phyloP scores from a whole-genome alignment of 2,329 filamentous ascomycete species.

The Lecanosticta acicola region DNA sequence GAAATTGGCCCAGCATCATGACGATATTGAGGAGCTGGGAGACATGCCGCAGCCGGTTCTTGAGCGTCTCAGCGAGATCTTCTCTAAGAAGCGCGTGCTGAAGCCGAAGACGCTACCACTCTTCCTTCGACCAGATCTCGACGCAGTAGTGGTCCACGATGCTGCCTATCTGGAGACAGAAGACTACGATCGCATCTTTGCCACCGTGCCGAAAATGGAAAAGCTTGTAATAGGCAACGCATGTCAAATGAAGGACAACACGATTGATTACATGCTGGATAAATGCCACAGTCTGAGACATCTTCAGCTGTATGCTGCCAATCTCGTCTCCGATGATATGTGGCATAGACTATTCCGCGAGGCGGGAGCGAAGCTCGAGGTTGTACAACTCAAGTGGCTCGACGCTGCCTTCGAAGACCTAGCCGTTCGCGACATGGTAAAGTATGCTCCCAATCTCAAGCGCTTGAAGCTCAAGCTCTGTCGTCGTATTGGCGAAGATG shows the following conservation, averaged over 20 bases:
- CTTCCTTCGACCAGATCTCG: conserved; percentile 49
- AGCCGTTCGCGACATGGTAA: conserved; percentile 56
- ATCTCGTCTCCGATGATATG: conserved; percentile 68
- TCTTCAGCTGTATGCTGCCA: conserved; percentile 76
- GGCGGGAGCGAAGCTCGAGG: conserved; percentile 60
- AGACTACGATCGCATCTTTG: conserved; percentile 77
- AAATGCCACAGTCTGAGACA: conserved; percentile 64
- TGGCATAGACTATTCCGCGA: conserved; percentile 66
- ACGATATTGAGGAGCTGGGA: conserved; percentile 60
- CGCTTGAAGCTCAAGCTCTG: conserved; percentile 79
- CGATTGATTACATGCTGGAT: conserved; percentile 73
- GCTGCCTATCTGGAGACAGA: conserved; percentile 63
- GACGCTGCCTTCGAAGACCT: conserved; percentile 76
- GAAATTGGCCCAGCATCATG: conserved; percentile 58
- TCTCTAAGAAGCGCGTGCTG: conserved; percentile 58
- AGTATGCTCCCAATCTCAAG: conserved; percentile 60
- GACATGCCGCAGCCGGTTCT: conserved; percentile 55
- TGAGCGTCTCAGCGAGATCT: conserved; percentile 56
- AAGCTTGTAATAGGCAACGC: conserved; percentile 72
- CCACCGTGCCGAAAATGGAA: conserved; percentile 63
- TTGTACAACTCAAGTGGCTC: conserved; percentile 74
- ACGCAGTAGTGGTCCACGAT: conserved; percentile 56
- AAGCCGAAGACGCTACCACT: conserved; percentile 47
- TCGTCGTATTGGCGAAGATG: conserved; percentile 62
- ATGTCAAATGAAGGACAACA: conserved; percentile 84